Conservation (phyloP, 1,139 yeast genomes). For the Magnusiomyces ingens region DNA sequence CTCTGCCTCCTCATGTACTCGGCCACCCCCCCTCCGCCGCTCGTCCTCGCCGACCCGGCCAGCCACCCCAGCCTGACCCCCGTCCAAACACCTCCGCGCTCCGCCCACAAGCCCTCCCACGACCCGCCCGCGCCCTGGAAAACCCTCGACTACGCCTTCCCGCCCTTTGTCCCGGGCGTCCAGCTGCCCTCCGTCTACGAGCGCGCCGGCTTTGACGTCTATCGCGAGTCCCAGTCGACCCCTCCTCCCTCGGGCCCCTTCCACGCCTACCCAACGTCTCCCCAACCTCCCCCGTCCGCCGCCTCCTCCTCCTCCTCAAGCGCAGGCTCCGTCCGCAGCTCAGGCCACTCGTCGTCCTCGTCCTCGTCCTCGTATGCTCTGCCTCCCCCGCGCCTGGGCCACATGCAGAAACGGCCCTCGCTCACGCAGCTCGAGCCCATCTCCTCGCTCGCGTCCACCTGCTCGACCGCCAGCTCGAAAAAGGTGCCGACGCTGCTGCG, state of each 20-base stretch:
- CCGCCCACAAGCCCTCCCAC: neutral
- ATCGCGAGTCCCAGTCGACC: constrained; percentile 11
- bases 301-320: neutral
- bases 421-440: no score
- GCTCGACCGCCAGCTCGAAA: no score
- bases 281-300: neutral
- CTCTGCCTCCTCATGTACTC: neutral
- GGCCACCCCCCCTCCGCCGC: neutral
- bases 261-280: neutral
- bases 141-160: constrained; percentile 35
- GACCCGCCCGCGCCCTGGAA: constrained; percentile 4
- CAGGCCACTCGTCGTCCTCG: neutral
- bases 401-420: no score
- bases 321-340: neutral
- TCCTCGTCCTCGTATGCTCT: neutral
- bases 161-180: constrained; percentile 32
- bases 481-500: no score
- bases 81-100: neutral
- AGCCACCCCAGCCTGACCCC: neutral
- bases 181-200: constrained; percentile 34
- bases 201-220: constrained; percentile 37
- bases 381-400: neutral
- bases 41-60: neutral
- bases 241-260: neutral
- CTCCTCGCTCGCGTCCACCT: no score